Percentiles rank a stretch among this genome's conserved stretches.
Evolutionary conservation across 331 rosid species (phyloP).

Genomic region (Erythrophleum ivorense): DNA sequence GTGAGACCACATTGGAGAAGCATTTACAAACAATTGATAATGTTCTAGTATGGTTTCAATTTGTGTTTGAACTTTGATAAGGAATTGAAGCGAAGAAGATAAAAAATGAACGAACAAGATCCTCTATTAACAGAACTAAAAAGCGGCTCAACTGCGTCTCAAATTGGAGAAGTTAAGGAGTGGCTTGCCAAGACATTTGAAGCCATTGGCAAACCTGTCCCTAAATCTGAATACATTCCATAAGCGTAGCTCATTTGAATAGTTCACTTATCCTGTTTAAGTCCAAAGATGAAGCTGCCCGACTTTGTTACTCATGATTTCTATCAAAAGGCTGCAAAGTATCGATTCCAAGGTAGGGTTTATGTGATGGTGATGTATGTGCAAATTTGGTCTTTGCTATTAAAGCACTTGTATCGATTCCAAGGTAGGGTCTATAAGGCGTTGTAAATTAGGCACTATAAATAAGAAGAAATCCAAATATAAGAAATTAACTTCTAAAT

Average conservation of each 20-base stretch:
- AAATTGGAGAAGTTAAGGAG: constrained; percentile 75
- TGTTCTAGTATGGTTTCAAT: neutral
- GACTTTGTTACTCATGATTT: constrained; percentile 78
- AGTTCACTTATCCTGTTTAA: constrained; percentile 71
- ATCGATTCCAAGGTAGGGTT: constrained; percentile 77
- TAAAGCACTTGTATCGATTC: neutral
- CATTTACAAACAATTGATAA: neutral
- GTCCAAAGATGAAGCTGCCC: constrained; percentile 83
- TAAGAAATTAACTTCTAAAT: too few species aligned
- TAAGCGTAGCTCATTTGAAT: constrained; percentile 72
- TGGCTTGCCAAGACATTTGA: constrained; percentile 79
- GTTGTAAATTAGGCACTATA: too few species aligned
- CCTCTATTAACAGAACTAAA: constrained; percentile 31
- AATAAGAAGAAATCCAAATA: too few species aligned
- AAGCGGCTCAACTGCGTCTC: constrained; percentile 60
- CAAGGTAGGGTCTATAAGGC: too few species aligned
- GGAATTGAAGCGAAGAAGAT: neutral
- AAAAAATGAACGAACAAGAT: constrained; percentile 50
- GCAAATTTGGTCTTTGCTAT: neutral
- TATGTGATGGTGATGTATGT: neutral
- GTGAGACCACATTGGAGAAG: neutral
- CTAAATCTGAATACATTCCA: constrained; percentile 85
- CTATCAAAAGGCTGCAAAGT: constrained; percentile 85
- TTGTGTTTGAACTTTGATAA: neutral
- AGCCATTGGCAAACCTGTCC: constrained; percentile 76